Conservation (phyloP, 1,284 basidiomycete genomes). For the Leccinum ponderosum region DNA sequence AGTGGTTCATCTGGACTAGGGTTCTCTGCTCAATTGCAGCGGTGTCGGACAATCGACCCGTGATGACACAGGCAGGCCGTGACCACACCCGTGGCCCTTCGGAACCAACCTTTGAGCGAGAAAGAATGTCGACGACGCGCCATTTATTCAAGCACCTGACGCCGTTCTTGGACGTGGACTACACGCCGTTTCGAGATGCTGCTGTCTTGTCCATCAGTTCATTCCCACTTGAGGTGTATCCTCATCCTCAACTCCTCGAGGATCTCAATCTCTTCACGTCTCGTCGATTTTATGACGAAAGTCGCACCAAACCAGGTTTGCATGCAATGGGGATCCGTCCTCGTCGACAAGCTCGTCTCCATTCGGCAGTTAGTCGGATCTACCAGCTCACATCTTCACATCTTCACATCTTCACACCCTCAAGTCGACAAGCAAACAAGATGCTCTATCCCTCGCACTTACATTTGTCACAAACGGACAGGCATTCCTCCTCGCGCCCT, state of each 20-base stretch:
- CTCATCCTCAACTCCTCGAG: constrained; percentile 76
- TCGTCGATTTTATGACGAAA: constrained; percentile 82
- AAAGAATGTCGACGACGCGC: constrained; percentile 75
- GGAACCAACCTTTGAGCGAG: constrained; percentile 70
- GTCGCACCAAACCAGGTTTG: constrained; percentile 61
- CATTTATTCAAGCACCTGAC: constrained; percentile 86
- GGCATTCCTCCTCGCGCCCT: constrained; percentile 68
- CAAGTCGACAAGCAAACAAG: constrained; percentile 68
- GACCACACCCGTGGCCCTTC: constrained; percentile 76
- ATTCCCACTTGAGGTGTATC: constrained; percentile 69
- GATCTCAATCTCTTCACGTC: constrained; percentile 80
- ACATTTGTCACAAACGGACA: constrained; percentile 88
- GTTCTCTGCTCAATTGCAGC: constrained; percentile 80
- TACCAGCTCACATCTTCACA: constrained; percentile 72
- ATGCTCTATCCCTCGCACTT: constrained; percentile 77
- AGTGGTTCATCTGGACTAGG: constrained; percentile 89
- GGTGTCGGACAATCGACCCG: constrained; percentile 61
- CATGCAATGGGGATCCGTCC: constrained; percentile 57
- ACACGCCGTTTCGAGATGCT: constrained; percentile 80
- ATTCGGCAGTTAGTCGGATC: constrained; percentile 89
- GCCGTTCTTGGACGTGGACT: constrained; percentile 86
- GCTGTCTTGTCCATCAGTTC: constrained; percentile 88
- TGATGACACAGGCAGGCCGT: constrained; percentile 54
- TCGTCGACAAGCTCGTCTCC: constrained; percentile 78
- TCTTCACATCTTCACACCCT: constrained; percentile 76